Conservation (phyloP, 306 rosid genomes). For the Vachellia pachyceras region DNA sequence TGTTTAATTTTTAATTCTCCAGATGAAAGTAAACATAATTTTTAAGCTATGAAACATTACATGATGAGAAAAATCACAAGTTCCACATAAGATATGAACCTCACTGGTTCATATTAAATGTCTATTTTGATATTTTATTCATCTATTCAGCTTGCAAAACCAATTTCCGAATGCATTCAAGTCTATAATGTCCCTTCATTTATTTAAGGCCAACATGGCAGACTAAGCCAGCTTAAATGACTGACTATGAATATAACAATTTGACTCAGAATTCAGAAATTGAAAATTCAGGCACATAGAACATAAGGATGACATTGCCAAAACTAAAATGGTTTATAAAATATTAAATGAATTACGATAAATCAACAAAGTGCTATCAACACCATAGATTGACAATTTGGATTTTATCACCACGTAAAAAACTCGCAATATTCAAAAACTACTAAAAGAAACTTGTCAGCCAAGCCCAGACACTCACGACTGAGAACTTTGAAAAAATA, state of each 20-base stretch:
- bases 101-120: neutral
- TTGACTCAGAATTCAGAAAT: slow-evolving; percentile 4
- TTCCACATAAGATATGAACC: slow-evolving; percentile 27
- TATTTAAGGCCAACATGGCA: slow-evolving; percentile 16
- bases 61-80: slow-evolving; percentile 29
- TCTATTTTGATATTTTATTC: slow-evolving; percentile 20
- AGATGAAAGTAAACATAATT: slow-evolving; percentile 17
- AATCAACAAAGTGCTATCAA: neutral
- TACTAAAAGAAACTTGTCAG: slow-evolving; percentile 2
- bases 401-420: slow-evolving; percentile 32
- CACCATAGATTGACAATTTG: slow-evolving; percentile 19
- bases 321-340: slow-evolving; percentile 34
- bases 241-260: neutral
- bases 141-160: slow-evolving; percentile 11
- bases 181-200: slow-evolving; percentile 18
- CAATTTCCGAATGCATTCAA: slow-evolving; percentile 5
- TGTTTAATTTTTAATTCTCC: slow-evolving; percentile 17
- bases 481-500: slow-evolving; percentile 21
- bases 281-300: slow-evolving; percentile 17
- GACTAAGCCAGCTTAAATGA: slow-evolving; percentile 10
- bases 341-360: slow-evolving; percentile 18
- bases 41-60: slow-evolving; percentile 29
- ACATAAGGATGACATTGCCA: slow-evolving; percentile 15
- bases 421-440: slow-evolving; percentile 17
- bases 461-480: slow-evolving; percentile 21